These are phyloP conservation scores for Lecanosticta acicola DNA, from an alignment of 2,329 filamentous ascomycete species.

Conservation along the genomic window DNA sequence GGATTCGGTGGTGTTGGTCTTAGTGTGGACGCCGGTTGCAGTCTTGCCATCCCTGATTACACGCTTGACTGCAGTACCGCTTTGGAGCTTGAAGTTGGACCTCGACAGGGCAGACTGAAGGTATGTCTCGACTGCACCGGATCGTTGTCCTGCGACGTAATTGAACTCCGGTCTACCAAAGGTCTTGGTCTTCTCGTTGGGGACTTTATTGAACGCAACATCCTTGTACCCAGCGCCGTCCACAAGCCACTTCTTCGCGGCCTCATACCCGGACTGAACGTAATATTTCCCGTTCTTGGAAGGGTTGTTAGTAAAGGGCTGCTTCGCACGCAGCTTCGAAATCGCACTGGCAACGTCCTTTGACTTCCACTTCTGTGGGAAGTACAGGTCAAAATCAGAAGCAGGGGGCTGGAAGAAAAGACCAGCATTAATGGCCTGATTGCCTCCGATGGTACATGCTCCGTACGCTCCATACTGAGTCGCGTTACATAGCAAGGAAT, in stretches of 20 bases:
- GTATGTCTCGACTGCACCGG: slow-evolving; percentile 46
- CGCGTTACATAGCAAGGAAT: slow-evolving; percentile 40
- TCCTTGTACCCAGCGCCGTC: slow-evolving; percentile 44
- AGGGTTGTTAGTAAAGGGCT: slow-evolving; percentile 55
- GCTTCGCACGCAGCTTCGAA: slow-evolving; percentile 39
- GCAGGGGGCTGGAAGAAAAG: slow-evolving; percentile 55
- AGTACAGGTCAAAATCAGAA: slow-evolving; percentile 54
- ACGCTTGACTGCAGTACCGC: slow-evolving; percentile 44
- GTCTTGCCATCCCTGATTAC: slow-evolving; percentile 53
- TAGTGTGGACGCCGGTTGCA: slow-evolving; percentile 48
- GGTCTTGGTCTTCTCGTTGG: slow-evolving; percentile 50
- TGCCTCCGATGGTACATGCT: slow-evolving; percentile 52
- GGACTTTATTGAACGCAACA: slow-evolving; percentile 44
- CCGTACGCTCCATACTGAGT: slow-evolving; percentile 35
- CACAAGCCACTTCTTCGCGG: slow-evolving; percentile 48
- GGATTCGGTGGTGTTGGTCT: slow-evolving; percentile 58
- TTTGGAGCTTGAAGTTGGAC: slow-evolving; percentile 52
- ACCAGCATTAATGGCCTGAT: slow-evolving; percentile 57
- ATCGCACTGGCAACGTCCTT: slow-evolving; percentile 46
- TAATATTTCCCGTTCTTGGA: slow-evolving; percentile 51
- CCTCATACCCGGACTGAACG: slow-evolving; percentile 47
- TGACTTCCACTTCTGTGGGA: slow-evolving; percentile 50
- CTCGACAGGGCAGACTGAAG: slow-evolving; percentile 45
- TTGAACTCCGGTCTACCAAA: slow-evolving; percentile 35
- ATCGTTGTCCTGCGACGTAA: slow-evolving; percentile 41